A percentile compares a stretch with the other conserved stretches of the same genome.
Conservation (phyloP, 202 grass and related monocot genomes). For the Panicum hallii region DNA sequence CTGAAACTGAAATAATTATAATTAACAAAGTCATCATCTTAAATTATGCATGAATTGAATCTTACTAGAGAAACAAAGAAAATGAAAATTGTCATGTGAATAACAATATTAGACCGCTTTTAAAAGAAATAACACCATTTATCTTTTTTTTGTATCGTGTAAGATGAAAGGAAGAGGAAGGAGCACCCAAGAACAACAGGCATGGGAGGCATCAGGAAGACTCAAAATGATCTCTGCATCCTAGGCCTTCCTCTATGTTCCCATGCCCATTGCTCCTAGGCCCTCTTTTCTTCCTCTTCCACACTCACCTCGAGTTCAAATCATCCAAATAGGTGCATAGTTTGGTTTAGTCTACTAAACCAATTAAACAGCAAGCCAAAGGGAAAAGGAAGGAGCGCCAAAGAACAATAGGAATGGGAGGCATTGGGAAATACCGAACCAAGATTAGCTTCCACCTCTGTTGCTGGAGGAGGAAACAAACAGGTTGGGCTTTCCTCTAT, state of each 20-base stretch:
- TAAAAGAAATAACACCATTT: not conserved
- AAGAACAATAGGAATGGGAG: constrained; percentile 42
- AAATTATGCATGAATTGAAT: not conserved
- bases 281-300: constrained; percentile 15
- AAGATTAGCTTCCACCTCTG: not conserved
- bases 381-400: constrained; percentile 35
- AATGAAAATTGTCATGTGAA: not conserved
- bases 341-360: not conserved
- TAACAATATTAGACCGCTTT: not conserved
- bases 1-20: not conserved
- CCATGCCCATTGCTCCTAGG: constrained; percentile 9
- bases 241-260: constrained; percentile 13
- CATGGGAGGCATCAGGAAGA: constrained; percentile 56
- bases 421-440: constrained; percentile 25
- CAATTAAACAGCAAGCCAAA: constrained; percentile 11
- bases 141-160: constrained; percentile 8
- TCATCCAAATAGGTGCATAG: not conserved
- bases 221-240: not conserved
- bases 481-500: constrained; percentile 17
- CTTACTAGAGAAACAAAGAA: not conserved
- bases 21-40: not conserved
- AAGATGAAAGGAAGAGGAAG: constrained; percentile 39
- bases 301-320: not conserved
- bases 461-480: not conserved
- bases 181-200: constrained; percentile 36